Evolutionary conservation across 1,284 basidiomycete genomes (phyloP).

Genomic region (Xerocomus amazonicus): DNA sequence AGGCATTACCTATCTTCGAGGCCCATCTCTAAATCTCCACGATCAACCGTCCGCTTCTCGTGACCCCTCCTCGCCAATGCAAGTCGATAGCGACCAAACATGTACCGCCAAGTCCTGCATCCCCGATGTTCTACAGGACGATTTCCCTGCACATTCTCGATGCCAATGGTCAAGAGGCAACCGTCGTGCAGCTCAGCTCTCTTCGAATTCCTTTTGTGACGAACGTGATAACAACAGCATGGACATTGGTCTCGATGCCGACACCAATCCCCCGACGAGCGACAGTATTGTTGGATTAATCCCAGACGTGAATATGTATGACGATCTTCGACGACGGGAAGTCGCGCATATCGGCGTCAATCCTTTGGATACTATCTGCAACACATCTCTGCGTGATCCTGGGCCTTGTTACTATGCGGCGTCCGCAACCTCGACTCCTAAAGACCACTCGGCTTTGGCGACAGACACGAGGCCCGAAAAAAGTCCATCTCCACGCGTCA

Average conservation of each 20-base stretch:
- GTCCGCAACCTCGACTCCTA: not conserved
- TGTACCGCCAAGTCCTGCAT: not conserved
- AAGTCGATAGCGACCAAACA: slow-evolving; percentile 6
- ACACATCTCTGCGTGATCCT: slow-evolving; percentile 5
- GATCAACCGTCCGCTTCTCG: slow-evolving; percentile 1
- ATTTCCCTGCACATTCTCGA: not conserved
- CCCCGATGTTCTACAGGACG: not conserved
- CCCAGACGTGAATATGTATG: slow-evolving; percentile 46
- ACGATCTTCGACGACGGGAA: slow-evolving; percentile 25
- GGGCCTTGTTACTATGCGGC: slow-evolving; percentile 2
- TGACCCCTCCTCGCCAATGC: slow-evolving; percentile 7
- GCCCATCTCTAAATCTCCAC: not conserved
- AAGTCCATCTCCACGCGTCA: slow-evolving; percentile 28
- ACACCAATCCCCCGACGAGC: slow-evolving; percentile 9
- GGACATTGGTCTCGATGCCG: slow-evolving; percentile 11
- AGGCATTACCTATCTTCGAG: slow-evolving; percentile 24
- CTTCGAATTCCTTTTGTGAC: not conserved
- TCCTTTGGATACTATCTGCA: slow-evolving; percentile 44
- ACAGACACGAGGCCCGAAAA: slow-evolving; percentile 7
- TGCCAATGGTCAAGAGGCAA: not conserved
- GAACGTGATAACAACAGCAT: not conserved
- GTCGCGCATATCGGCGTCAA: slow-evolving; percentile 37
- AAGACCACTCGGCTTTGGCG: not conserved
- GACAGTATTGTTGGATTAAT: slow-evolving; percentile 34
- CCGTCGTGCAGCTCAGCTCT: not conserved